Conservation (phyloP, 768 basidiomycete species). For the Amanita molliuscula region DNA sequence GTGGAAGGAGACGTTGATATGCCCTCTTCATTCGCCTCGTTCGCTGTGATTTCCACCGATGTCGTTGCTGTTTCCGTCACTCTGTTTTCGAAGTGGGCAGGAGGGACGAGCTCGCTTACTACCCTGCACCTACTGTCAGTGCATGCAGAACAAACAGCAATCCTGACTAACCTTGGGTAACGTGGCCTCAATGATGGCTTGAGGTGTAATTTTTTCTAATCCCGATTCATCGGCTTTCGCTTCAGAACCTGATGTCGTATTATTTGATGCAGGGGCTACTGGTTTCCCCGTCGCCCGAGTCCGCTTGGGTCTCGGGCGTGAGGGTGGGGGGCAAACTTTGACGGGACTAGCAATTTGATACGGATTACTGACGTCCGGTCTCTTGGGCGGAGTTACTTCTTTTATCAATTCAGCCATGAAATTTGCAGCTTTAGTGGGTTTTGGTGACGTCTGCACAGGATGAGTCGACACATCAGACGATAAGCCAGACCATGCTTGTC, state of each 20-base stretch:
- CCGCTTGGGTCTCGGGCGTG: slow-evolving; percentile 33
- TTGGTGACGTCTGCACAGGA: slow-evolving; percentile 24
- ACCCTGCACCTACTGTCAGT: slow-evolving; percentile 33
- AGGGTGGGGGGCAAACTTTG: slow-evolving; percentile 27
- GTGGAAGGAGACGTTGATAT: neutral
- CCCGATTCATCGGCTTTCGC: slow-evolving; percentile 17
- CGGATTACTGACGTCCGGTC: slow-evolving; percentile 63
- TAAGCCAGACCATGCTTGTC: slow-evolving; percentile 57
- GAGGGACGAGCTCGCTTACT: slow-evolving; percentile 71
- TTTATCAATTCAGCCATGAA: slow-evolving; percentile 64
- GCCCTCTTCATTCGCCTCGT: neutral
- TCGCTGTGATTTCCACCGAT: neutral
- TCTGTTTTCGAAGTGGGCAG: slow-evolving; percentile 38
- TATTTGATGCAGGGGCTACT: slow-evolving; percentile 15
- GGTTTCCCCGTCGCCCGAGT: slow-evolving; percentile 25
- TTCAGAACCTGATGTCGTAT: slow-evolving; percentile 8
- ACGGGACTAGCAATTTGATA: slow-evolving; percentile 69
- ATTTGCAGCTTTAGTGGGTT: slow-evolving; percentile 56
- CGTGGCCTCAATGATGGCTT: slow-evolving; percentile 70
- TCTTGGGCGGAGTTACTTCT: slow-evolving; percentile 56
- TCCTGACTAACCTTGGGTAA: slow-evolving; percentile 49
- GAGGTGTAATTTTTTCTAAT: slow-evolving; percentile 34
- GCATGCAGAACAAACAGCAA: neutral
- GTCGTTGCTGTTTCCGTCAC: slow-evolving; percentile 3
- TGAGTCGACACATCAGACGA: slow-evolving; percentile 24